These are phyloP conservation scores for Lepidium africanum DNA, from an alignment of 345 rosid species.

Conservation along the genomic window DNA sequence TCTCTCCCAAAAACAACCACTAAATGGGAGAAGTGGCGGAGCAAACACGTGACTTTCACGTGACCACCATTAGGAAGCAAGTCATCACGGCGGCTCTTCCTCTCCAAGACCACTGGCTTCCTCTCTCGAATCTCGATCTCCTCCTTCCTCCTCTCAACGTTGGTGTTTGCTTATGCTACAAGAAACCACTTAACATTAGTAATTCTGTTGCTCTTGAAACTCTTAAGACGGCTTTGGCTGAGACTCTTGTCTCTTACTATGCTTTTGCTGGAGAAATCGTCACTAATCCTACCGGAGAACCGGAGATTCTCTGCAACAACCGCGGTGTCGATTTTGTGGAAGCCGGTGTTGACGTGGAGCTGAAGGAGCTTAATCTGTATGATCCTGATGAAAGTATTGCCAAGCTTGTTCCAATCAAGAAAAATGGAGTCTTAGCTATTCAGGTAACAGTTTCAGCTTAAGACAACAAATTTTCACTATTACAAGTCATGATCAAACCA, in stretches of 20 bases:
- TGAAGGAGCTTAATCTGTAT: conserved; percentile 50
- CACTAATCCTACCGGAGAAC: conserved; percentile 51
- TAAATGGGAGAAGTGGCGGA: no score
- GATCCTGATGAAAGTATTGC: conserved; percentile 61
- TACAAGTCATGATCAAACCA: background rate
- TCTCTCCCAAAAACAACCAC: no score
- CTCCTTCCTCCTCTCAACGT: conserved; percentile 45
- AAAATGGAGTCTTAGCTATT: conserved; percentile 51
- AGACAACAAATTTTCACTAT: background rate
- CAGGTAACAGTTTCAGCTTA: conserved; percentile 43
- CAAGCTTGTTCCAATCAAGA: conserved; percentile 53
- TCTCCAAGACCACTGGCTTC: conserved; percentile 71
- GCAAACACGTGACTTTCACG: no score
- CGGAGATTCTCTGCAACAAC: conserved; percentile 72
- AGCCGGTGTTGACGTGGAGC: conserved; percentile 50
- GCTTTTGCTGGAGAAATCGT: conserved; percentile 71
- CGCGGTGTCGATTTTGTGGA: conserved; percentile 70
- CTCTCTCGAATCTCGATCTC: conserved; percentile 51
- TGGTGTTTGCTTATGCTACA: no score
- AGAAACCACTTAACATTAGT: background rate
- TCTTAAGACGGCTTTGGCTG: conserved; percentile 54
- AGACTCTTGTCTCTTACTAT: conserved; percentile 62
- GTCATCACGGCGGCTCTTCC: conserved; percentile 63
- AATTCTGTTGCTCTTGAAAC: conserved; percentile 23
- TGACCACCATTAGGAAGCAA: conserved; percentile 27